Percentiles rank a stretch among this genome's conserved stretches.
These are phyloP conservation scores for Kwoniella shivajii DNA, from an alignment of 1,284 basidiomycete genomes.

Conservation along the genomic window DNA sequence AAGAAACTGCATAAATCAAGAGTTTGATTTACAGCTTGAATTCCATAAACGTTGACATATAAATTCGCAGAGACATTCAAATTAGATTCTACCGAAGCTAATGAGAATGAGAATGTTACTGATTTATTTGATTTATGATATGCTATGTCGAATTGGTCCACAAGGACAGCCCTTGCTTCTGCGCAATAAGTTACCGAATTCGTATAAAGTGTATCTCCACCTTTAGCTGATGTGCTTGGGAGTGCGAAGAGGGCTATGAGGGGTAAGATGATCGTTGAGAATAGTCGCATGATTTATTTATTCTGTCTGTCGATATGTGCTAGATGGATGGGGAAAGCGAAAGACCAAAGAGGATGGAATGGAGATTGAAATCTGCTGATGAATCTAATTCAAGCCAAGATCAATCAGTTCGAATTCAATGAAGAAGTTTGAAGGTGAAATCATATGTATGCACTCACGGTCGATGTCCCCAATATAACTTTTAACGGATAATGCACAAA, in stretches of 20 bases:
- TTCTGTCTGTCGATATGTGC: neutral
- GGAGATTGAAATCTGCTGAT: neutral
- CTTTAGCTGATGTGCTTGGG: conserved; percentile 11
- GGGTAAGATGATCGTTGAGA: neutral
- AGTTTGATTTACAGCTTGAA: conserved; percentile 72
- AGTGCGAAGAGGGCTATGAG: conserved; percentile 11
- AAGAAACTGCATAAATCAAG: conserved; percentile 72
- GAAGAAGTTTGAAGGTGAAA: too few species aligned
- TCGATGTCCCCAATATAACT: neutral
- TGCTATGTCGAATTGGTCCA: conserved; percentile 76
- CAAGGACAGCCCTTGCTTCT: conserved; percentile 73
- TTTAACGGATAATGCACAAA: conserved; percentile 3
- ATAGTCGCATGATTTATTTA: conserved; percentile 1
- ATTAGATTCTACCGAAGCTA: conserved; percentile 59
- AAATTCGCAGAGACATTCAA: conserved; percentile 77
- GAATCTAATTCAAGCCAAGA: too few species aligned
- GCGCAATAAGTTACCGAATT: conserved; percentile 86
- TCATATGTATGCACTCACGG: neutral
- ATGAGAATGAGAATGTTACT: conserved; percentile 43
- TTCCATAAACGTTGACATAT: conserved; percentile 78
- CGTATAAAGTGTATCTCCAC: conserved; percentile 55
- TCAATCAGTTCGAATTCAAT: too few species aligned
- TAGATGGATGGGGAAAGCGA: neutral
- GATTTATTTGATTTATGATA: conserved; percentile 67
- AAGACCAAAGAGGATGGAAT: neutral